phyloP scores from a whole-genome alignment of 148 eudicot genomes.

The Silene uniflora region DNA sequence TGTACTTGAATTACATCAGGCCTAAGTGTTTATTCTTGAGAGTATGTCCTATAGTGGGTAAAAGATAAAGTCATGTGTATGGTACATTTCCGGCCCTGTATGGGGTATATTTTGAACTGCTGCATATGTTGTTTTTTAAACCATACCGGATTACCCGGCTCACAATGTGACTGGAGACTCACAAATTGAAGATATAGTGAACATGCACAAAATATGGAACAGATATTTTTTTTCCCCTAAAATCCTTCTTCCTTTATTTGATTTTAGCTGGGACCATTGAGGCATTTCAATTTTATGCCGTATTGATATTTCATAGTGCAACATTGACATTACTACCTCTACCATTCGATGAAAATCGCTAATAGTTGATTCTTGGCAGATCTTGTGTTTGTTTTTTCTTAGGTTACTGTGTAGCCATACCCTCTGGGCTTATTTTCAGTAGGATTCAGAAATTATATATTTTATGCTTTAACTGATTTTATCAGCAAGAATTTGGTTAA shows the following conservation, averaged over 20 bases:
- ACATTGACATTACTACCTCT: background rate
- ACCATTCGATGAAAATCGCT: background rate
- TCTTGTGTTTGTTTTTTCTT: conserved; percentile 3
- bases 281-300: background rate
- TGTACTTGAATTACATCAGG: background rate
- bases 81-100: background rate
- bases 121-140: background rate
- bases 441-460: background rate
- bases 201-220: background rate
- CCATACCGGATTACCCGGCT: conserved; percentile 1
- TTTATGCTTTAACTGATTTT: background rate
- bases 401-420: conserved; percentile 2
- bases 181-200: background rate
- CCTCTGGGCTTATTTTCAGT: background rate
- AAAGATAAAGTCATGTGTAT: background rate
- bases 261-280: background rate
- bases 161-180: conserved; percentile 5
- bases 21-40: conserved; percentile 7
- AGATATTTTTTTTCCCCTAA: background rate
- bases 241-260: background rate
- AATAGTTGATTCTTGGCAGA: background rate
- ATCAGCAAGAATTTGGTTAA: conserved; percentile 1
- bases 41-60: background rate
- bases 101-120: background rate
- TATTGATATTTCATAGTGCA: too few species aligned